Base-by-base conservation (phyloP, 805 yeast species). In the Lachancea cidri region DNA sequence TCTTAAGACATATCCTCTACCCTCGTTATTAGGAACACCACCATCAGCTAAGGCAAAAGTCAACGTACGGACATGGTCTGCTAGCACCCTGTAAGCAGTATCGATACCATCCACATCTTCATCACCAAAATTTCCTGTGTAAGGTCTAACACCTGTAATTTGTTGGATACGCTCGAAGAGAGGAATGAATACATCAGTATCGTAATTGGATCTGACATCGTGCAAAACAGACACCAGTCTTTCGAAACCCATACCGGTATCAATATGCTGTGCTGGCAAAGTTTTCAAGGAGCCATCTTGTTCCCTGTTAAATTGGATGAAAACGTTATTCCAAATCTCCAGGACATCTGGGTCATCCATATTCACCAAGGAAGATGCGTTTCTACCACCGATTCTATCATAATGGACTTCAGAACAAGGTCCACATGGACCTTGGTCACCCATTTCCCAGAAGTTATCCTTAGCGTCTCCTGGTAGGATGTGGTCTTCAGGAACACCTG, bases 361-460 rank as follows among this genome's bases (percentile, higher is more conserved):
- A 64, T 93, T 93, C 55, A 93, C 99, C 50, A 94, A 73, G 48
- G 67, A 57, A 15, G 97, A 73, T 41, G 98, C 98, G 60, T 93
- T 91, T 73, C 99, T 83, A 44, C 98, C 97, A 51, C 98, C 98
- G 50, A 93, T 88, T 69, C 98, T 81, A 67, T 93, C 99, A 65
- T 87, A 93, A 67, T 93, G 99, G 54, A 93, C 77, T 68, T 93
- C 99, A 17, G 95, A 84, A 70, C 98, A 94, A 39, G 99, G 99
- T 48, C 99, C 99, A 73, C 99, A 93, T 36, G 99, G 99, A 52
- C 99, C 99, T 72, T 91, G 98, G 61, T 94, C 99, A 57, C 99
- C 99, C 99, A 93, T 93, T 72, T 93, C 99, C 99, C 99, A 93
- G 68, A 93, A 93, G 70, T 93, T 93, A 65, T 93, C 99, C 60